These are phyloP conservation scores for Talaromyces albobiverticillius DNA, from an alignment of 2,329 filamentous ascomycete species.

Conservation along the genomic window DNA sequence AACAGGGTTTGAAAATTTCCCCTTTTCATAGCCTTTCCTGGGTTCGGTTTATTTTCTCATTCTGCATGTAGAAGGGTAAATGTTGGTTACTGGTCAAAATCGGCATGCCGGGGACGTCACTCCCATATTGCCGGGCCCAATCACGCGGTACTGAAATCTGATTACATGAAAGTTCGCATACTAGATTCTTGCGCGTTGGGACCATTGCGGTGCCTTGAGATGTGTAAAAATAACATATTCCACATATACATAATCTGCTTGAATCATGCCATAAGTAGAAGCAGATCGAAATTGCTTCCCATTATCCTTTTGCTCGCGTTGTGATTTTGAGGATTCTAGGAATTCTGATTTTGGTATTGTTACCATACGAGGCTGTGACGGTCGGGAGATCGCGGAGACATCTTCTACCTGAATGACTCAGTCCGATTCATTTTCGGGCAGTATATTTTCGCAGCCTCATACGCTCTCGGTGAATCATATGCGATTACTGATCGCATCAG, in stretches of 20 bases:
- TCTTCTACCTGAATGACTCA: background rate
- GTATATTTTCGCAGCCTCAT: no score
- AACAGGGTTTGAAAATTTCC: no score
- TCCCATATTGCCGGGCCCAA: background rate
- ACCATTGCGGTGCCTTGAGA: background rate
- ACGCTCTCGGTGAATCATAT: no score
- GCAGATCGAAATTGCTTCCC: conserved; percentile 23
- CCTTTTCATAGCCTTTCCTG: no score
- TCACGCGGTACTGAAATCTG: background rate
- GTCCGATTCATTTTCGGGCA: background rate
- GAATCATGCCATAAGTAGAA: conserved; percentile 23
- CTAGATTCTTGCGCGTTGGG: background rate
- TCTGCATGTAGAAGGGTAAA: no score
- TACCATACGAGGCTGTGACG: conserved; percentile 14
- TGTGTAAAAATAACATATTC: background rate
- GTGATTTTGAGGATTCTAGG: background rate
- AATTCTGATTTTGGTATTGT: conserved; percentile 11
- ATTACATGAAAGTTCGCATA: background rate
- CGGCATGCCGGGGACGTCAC: background rate
- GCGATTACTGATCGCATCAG: no score
- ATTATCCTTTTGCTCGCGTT: conserved; percentile 23
- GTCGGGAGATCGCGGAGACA: background rate
- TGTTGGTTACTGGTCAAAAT: background rate
- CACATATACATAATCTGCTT: no score
- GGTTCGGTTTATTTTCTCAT: background rate